Percentiles rank a stretch among this genome's conserved stretches.
These are phyloP conservation scores for Hypoxylon sp. DNA, from an alignment of 2,329 filamentous ascomycete genomes.

Conservation along the genomic window DNA sequence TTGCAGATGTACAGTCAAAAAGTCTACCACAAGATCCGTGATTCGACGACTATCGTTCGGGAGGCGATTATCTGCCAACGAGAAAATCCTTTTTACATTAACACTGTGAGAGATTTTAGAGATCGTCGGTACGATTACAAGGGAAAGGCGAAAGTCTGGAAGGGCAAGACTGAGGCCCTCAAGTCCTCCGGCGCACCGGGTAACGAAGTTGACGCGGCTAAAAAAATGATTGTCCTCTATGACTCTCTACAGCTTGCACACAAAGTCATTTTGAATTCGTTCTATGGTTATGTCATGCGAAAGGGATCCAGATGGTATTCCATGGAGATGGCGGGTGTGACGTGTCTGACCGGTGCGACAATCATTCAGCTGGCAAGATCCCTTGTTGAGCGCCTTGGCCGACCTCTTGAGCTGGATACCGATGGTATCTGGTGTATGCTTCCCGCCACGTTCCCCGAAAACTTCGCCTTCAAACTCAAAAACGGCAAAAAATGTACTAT, in stretches of 20 bases:
- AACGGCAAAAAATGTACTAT: constrained; percentile 97
- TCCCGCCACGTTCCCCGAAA: constrained; percentile 95
- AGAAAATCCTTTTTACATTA: constrained; percentile 98
- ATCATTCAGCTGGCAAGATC: constrained; percentile 98
- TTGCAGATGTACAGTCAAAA: constrained; percentile 96
- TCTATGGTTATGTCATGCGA: constrained; percentile 99
- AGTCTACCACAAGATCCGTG: constrained; percentile 99
- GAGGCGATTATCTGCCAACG: constrained; percentile 99
- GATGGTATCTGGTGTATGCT: constrained; percentile 99
- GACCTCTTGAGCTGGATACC: constrained; percentile 94
- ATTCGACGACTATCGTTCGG: constrained; percentile 89
- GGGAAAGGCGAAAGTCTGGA: constrained; percentile 98
- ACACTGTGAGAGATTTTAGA: constrained; percentile 95
- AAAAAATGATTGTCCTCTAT: constrained; percentile 98
- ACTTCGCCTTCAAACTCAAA: constrained; percentile 93
- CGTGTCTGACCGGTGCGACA: constrained; percentile 93
- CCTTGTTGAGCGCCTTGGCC: constrained; percentile 91
- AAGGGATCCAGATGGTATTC: constrained; percentile 99
- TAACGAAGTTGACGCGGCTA: constrained; percentile 88
- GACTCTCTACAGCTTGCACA: constrained; percentile 97
- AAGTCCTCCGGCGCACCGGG: constrained; percentile 84
- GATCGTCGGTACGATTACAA: constrained; percentile 99
- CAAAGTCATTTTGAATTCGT: constrained; percentile 99
- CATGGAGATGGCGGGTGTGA: constrained; percentile 99
- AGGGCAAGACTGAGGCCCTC: constrained; percentile 90